phyloP scores from a whole-genome alignment of 1,139 yeast genomes.

The Sugiyamaella castrensis region DNA sequence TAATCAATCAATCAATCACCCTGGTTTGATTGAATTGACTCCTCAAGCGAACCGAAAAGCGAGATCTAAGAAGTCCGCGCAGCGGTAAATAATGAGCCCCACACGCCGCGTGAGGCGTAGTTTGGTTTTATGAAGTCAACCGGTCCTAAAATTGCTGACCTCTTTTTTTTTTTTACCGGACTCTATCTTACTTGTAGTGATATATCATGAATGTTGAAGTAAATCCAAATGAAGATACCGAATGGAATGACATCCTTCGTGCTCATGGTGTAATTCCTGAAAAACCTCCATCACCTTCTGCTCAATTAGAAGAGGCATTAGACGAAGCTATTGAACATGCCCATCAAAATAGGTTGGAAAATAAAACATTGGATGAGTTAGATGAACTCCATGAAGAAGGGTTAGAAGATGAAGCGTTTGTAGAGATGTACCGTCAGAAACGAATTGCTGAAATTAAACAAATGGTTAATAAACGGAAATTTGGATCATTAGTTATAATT shows the following conservation, averaged over 20 bases:
- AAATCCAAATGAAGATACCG: constrained; percentile 94
- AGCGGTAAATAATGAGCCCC: too few species aligned
- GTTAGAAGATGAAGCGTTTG: constrained; percentile 64
- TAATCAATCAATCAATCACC: too few species aligned
- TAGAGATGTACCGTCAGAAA: constrained; percentile 69
- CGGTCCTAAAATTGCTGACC: too few species aligned
- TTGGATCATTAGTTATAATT: constrained; percentile 73
- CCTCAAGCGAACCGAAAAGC: too few species aligned
- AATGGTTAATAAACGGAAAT: constrained; percentile 59
- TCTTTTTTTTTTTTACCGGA: too few species aligned
- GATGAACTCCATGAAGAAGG: constrained; percentile 79
- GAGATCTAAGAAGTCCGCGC: too few species aligned
- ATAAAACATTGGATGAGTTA: constrained; percentile 70
- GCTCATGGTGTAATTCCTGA: constrained; percentile 90
- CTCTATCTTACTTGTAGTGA: too few species aligned
- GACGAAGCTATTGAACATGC: constrained; percentile 78
- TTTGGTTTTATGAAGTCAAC: too few species aligned
- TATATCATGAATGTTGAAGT: constrained; percentile 69
- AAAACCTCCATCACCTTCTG: constrained; percentile 85
- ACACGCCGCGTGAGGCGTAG: too few species aligned
- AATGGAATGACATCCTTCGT: constrained; percentile 95
- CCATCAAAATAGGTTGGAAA: constrained; percentile 72
- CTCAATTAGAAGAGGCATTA: constrained; percentile 78
- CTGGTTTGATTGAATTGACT: too few species aligned
- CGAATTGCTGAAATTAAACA: constrained; percentile 70